Evolutionary conservation across 2,329 filamentous ascomycete genomes (phyloP), one percentile per base, ranked within the genome.

Genomic region (Cercospora zeina): DNA sequence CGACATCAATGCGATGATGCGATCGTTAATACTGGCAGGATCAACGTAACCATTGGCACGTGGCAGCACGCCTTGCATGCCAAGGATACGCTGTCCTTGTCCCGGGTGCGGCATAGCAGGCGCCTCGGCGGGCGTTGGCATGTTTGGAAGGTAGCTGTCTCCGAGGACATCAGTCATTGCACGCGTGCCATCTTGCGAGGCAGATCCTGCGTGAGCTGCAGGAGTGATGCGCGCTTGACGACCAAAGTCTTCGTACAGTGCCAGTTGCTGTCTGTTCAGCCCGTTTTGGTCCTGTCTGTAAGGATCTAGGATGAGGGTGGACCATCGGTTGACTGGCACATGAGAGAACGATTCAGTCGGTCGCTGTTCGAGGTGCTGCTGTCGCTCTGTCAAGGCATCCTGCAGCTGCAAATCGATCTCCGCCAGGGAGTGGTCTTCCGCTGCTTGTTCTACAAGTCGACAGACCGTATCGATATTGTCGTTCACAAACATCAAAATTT

Each of bases 401-500:
- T 95, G 89, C 54, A 99, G 89, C 77, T 96, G 89, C 65, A 96
- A 90, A 74, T 99, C 93, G 62, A 99, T 97, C 75, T 99, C 95
- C 1, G 91, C 89, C 39, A 97, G 82, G 9, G 95, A 95, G 64
- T 93, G 90, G 71, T 96, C 90, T 75, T 97, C 93, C 2, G 95
- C 96, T 57, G 95, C 93, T 76, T 95, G 92, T 77, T 99, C 95
- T 50, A 99, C 96, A 65, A 97, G 90, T 69, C 86, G 89, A 73
- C 95, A 97, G 51, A 96, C 93, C 42, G 92, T 84, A 69, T 99
- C 95, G 31, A 99, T 83, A 74, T 99, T 99, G 67, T 96, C 93
- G 75, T 97, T 99, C 64, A 99, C 93, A 76, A 96, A 97, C 91
- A 99, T 97, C 61, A 97, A 85, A 64, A 99, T 95, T 33, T 95